A percentile compares a stretch with the other conserved stretches of the same genome.
Conservation (phyloP, 805 yeast genomes). For the Candida sphagnicola region DNA sequence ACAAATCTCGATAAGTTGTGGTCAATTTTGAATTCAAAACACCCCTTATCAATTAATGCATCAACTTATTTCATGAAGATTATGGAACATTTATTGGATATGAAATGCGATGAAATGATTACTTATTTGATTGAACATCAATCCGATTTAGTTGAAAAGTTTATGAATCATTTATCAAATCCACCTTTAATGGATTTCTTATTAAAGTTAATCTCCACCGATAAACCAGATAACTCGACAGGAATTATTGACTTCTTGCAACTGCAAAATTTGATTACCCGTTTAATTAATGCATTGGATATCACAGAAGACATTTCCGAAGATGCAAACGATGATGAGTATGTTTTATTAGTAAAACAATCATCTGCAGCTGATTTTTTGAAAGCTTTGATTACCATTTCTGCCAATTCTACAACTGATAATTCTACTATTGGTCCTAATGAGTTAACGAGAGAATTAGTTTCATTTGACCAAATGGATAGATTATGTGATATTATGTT, state of each 20-base stretch:
- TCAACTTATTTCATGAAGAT: constrained; percentile 90
- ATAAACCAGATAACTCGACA: constrained; percentile 44
- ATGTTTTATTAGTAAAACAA: constrained; percentile 26
- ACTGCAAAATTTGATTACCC: constrained; percentile 32
- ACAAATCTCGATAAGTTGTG: constrained; percentile 68
- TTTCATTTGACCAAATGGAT: constrained; percentile 32
- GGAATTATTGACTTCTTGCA: constrained; percentile 45
- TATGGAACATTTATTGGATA: constrained; percentile 58
- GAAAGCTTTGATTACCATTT: constrained; percentile 43
- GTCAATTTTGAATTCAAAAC: constrained; percentile 67
- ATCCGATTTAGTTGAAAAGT: constrained; percentile 36
- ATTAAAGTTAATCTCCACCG: constrained; percentile 41
- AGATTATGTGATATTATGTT: constrained; percentile 37
- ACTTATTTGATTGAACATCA: constrained; percentile 41
- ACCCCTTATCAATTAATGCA: constrained; percentile 66
- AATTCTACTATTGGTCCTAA: constrained; percentile 45
- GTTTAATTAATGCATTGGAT: constrained; percentile 33
- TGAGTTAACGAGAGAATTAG: constrained; percentile 43
- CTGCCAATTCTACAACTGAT: constrained; percentile 44
- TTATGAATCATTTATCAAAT: constrained; percentile 40
- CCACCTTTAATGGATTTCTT: constrained; percentile 46
- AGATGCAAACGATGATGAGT: constrained; percentile 10
- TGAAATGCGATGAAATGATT: constrained; percentile 47
- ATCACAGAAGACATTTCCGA: constrained; percentile 5
- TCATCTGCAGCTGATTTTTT: constrained; percentile 43